These are phyloP conservation scores for Auriscalpium microsporum DNA, from an alignment of 768 basidiomycete genomes.

Conservation along the genomic window DNA sequence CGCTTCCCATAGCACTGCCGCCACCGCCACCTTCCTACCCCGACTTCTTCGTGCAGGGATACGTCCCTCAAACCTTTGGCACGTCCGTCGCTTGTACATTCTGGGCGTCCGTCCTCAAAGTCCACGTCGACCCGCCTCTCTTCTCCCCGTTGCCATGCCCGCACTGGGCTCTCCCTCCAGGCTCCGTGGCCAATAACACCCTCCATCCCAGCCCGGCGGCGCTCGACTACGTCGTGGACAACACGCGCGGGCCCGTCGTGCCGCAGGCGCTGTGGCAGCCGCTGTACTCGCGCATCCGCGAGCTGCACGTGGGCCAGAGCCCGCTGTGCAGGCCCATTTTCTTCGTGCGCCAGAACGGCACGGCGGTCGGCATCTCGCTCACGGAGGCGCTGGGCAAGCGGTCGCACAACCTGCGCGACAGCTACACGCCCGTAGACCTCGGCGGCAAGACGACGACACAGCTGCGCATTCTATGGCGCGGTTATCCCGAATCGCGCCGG, in stretches of 20 bases:
- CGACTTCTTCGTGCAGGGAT: neutral
- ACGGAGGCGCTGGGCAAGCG: neutral
- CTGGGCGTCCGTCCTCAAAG: neutral
- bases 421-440: neutral
- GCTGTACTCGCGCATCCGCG: neutral
- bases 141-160: neutral
- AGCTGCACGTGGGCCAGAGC: neutral
- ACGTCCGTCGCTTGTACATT: neutral
- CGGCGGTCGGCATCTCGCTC: neutral
- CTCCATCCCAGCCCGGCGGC: neutral
- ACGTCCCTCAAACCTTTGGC: neutral
- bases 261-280: neutral
- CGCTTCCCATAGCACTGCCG: neutral
- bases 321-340: neutral
- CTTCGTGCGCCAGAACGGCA: neutral
- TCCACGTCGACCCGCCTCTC: neutral
- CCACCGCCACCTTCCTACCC: neutral
- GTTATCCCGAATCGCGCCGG: neutral
- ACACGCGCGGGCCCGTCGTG: neutral
- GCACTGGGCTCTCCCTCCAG: neutral
- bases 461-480: neutral
- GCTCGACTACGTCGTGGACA: neutral
- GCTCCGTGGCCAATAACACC: neutral
- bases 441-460: neutral
- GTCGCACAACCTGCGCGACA: neutral